Evolutionary conservation across 805 yeast species (phyloP).

Genomic region (Metschnikowia chrysomelidarum): DNA sequence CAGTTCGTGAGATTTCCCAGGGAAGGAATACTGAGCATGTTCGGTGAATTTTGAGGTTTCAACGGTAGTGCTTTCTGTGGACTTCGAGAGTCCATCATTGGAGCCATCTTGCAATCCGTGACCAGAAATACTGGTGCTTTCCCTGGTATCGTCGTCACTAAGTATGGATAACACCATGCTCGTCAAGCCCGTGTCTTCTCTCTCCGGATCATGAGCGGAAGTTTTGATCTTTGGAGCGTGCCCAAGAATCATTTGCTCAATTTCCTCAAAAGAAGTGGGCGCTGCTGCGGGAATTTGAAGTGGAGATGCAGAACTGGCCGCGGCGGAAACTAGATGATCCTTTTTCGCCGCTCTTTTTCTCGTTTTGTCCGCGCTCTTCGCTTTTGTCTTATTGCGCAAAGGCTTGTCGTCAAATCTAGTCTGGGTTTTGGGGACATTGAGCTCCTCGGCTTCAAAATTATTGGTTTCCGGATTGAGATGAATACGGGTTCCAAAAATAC

Average conservation of each 20-base stretch:
- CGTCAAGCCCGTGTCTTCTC: conserved; percentile 13
- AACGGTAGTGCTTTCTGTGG: conserved; percentile 10
- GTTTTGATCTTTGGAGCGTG: conserved; percentile 28
- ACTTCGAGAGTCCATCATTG: conserved; percentile 7
- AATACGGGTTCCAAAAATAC: conserved; percentile 18
- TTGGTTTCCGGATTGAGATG: conserved; percentile 7
- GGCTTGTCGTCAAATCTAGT: conserved; percentile 1
- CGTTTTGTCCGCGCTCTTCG: background rate
- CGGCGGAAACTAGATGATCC: no score
- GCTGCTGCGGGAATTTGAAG: conserved; percentile 6
- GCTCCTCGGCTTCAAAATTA: conserved; percentile 10
- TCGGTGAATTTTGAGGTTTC: conserved; percentile 2
- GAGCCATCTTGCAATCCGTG: conserved; percentile 4
- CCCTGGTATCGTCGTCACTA: conserved; percentile 14
- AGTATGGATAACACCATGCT: conserved; percentile 19
- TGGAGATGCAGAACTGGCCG: no score
- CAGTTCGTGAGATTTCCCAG: no score
- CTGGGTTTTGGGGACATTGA: conserved; percentile 14
- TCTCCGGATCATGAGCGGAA: conserved; percentile 6
- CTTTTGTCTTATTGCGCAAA: conserved; percentile 5
- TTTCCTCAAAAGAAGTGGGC: conserved; percentile 35
- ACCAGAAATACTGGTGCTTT: conserved; percentile 6
- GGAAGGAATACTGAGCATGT: background rate
- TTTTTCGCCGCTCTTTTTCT: background rate
- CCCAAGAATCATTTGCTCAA: conserved; percentile 33